Evolutionary conservation across 1,139 yeast species (phyloP), one percentile per base, ranked within the genome.

Genomic region (Sugiyamaella novakii): DNA sequence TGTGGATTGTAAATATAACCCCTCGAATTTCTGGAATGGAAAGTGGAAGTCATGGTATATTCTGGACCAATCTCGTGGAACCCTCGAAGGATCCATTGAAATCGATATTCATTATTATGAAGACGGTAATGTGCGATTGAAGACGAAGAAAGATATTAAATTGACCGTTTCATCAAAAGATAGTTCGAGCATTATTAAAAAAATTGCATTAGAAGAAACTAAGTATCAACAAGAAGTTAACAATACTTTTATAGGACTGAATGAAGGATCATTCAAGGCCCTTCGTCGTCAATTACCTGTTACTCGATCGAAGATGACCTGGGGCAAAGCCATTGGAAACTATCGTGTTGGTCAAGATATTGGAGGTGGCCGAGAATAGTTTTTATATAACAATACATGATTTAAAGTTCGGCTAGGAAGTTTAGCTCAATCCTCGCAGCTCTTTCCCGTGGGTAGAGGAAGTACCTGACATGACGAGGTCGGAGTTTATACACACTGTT

Each of bases 241-340:
- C 59, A 76, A 73, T 51, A 75, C 85, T 52, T 86, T 92, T 63
- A 74, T 78, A 38, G 80, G 80, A 29, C 76, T 92, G 63, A 91
- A 91, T 67, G 95, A 88, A 57, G 77, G 77, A 47, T 79, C 82
- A 51, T 92, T 92, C 73, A 92, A 91, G 70, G 79, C 79, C 54
- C 77, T 92, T 59, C 80, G 98, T 70, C 82, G 98, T 67, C 87
- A 88, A 66, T 75, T 92, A 54, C 98, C 98, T 2, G 84, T 92
- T 35, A 91, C 96, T 24, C 78, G 96, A 64, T 79, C 96, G 12
- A 89, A 86, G 68, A 84, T 92, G 64, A 87, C 88, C 67, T 92
- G 98, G 98, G 96, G 96, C 36, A 86, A 80, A 63, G 89, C 96
- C 14, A 87, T 89, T 14, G 95, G 95, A 12, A 86, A 84, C 65